phyloP scores from a whole-genome alignment of 441 rosid genomes.

The Gossypium aridum region DNA sequence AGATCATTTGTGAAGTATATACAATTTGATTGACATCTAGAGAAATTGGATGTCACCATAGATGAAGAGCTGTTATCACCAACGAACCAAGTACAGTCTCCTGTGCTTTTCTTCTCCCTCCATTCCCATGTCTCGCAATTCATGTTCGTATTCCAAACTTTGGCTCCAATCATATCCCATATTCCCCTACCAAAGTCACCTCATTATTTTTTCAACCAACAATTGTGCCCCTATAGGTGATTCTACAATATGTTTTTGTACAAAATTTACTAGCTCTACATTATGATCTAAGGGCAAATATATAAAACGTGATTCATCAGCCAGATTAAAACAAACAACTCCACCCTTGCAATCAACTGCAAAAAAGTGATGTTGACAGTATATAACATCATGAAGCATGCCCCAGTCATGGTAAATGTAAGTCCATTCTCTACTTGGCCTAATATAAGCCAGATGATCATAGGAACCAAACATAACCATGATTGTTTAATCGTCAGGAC shows the following conservation, averaged over 20 bases:
- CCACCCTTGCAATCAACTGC: no score
- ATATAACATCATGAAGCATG: no score
- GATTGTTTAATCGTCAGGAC: neutral
- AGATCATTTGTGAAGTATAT: no score
- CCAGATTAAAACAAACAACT: no score
- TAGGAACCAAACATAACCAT: neutral
- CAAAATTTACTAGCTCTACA: neutral
- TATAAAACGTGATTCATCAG: no score
- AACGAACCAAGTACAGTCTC: no score
- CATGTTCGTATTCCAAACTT: neutral
- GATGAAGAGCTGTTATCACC: no score
- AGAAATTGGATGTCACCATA: no score
- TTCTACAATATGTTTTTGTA: no score
- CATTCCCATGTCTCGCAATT: neutral
- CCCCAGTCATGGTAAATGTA: neutral
- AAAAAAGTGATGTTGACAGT: no score
- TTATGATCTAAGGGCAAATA: no score
- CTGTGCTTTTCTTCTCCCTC: conserved; percentile 14
- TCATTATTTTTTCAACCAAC: neutral
- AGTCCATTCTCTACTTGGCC: neutral
- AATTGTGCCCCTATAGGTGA: neutral
- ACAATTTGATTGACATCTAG: no score
- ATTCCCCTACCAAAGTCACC: neutral
- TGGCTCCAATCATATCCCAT: neutral
- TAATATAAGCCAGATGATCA: neutral